Base-by-base conservation (phyloP, 768 basidiomycete genomes). In the Amanita subjunquillea region DNA sequence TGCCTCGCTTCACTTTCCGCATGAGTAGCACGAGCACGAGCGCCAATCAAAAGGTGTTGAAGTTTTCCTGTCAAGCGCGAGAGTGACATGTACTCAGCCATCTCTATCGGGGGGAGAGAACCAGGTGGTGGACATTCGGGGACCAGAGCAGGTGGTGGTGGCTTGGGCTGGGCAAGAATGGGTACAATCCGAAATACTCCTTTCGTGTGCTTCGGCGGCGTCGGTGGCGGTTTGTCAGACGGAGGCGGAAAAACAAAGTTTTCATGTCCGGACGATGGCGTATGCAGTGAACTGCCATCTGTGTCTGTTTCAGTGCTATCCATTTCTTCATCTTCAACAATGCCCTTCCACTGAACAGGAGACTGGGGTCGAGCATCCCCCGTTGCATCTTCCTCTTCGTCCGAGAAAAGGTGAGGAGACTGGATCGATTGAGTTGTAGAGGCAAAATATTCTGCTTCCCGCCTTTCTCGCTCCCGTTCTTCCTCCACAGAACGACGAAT, bases 211-310 rank as follows among this genome's bases (percentile, higher is more conserved):
- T 22, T 46, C 22, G 42, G 22, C 23, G 32, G 22, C 22, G 23
- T 4, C 20, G 30, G 46, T 50, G 54, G 34, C 52, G 42, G 39
- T 32, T 50, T 57, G 36, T 43, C 34, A 36, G 56, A 9, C 52
- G 55, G 48, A 37, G 53, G 53, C 22, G 47, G 56, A 37, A 51
- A 55, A 50, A n/a, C 47, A 54, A 36, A 57, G 48, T 27, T 54
- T 29, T 20, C 60, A 52, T 55, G 50, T 13, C 43, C 44, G 8
- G 69, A 66, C 7, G 70, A 63, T 17, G 76, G 76, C 1, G 76
- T 77, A 48, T 73, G 76, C 9, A 77, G 53, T 1, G 75, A 77
- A 48, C 75, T 76, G 3, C 70, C 74, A 56, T 78, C 76, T 1
- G 74, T 75, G 20, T 72, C 73, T 0, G 74, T 73, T 27, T 68